A percentile compares a stretch with the other conserved stretches of the same genome.
These are phyloP conservation scores for Epichloe sylvatica DNA, from an alignment of 2,329 filamentous ascomycete genomes.

Conservation along the genomic window DNA sequence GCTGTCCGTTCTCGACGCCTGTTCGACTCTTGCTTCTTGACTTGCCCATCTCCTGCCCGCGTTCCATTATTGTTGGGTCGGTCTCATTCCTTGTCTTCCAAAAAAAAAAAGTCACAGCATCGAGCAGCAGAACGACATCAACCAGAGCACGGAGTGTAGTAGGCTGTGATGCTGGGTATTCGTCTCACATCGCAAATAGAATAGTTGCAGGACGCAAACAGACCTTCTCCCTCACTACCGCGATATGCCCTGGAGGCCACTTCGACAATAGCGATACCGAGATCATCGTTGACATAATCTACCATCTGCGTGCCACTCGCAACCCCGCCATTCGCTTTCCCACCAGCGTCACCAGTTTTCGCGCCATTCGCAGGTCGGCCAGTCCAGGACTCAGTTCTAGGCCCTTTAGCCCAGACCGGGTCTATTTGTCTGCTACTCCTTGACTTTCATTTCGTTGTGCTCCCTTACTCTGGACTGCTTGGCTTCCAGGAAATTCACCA, in stretches of 20 bases:
- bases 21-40: neutral
- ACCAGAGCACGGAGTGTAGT: neutral
- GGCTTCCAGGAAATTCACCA: neutral
- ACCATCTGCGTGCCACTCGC: neutral
- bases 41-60: neutral
- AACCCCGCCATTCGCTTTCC: conserved; percentile 3
- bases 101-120: neutral
- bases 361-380: neutral
- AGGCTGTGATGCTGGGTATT: neutral
- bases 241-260: conserved; percentile 3
- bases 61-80: neutral
- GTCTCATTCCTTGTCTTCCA: neutral
- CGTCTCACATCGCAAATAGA: neutral
- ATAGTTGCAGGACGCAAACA: neutral
- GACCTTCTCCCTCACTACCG: neutral
- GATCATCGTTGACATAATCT: neutral
- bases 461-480: neutral
- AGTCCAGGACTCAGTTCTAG: neutral
- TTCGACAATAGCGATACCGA: conserved; percentile 4
- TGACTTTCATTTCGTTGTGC: neutral
- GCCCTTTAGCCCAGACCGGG: conserved; percentile 1
- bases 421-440: neutral
- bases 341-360: neutral
- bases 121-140: neutral
- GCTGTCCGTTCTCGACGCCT: neutral